phyloP scores from a whole-genome alignment of 208 protist species.

The Porcisia hertigi region DNA sequence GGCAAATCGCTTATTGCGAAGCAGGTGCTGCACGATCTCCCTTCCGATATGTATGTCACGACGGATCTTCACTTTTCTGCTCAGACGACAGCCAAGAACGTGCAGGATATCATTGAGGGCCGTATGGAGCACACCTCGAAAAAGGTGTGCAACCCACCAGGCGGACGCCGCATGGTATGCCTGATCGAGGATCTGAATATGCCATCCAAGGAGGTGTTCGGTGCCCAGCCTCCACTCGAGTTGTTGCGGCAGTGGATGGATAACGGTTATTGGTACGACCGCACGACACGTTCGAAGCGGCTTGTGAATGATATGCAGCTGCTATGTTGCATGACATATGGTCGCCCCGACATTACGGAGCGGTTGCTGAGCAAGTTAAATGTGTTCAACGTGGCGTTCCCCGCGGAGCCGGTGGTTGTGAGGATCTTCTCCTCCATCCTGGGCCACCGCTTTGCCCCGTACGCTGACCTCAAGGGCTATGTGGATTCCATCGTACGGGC shows the following conservation, averaged over 20 bases:
- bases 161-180: constrained; percentile 94
- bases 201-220: constrained; percentile 97
- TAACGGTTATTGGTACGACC: constrained; percentile 98
- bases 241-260: constrained; percentile 97
- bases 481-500: constrained; percentile 93
- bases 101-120: constrained; percentile 97
- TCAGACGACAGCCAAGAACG: constrained; percentile 92
- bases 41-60: constrained; percentile 79
- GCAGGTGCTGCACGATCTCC: constrained; percentile 82
- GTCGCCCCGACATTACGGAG: constrained; percentile 92
- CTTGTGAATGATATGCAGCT: constrained; percentile 97
- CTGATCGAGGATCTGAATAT: constrained; percentile 99
- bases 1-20: constrained; percentile 96
- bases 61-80: constrained; percentile 96
- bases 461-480: constrained; percentile 92
- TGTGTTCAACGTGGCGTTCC: constrained; percentile 97
- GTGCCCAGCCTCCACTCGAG: constrained; percentile 97
- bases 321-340: constrained; percentile 97
- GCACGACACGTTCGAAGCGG: constrained; percentile 90
- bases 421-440: constrained; percentile 97
- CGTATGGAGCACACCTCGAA: constrained; percentile 97
- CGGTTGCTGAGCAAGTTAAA: constrained; percentile 96
- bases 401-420: constrained; percentile 88
- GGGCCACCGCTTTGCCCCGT: constrained; percentile 90
- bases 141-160: constrained; percentile 94